Evolutionary conservation across 1,284 basidiomycete species (phyloP), one percentile per base, ranked within the genome.

Genomic region (Marasmius sp.): DNA sequence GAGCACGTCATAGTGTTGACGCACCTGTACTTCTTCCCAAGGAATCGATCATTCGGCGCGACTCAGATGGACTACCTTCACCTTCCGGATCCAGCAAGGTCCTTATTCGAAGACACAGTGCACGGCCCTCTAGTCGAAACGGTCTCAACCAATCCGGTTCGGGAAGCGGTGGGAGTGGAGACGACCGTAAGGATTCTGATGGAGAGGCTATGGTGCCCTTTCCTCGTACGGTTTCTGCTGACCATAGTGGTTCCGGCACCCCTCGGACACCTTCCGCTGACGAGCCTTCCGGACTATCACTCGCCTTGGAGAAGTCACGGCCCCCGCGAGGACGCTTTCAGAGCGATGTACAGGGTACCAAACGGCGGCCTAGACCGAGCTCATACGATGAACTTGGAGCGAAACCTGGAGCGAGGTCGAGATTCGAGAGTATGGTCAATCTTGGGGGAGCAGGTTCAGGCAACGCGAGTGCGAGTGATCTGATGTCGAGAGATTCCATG

Each of bases 371-470:
- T 16, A 77, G 88, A 49, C 87, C 87, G n/a, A 86, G 76, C 67
- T 89, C 89, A 59, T 85, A 83, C 62, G 91, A 90, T 68, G 91
- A 88, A 63, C 72, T 86, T 59, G 85, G 85, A 18, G 78, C 73
- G 53, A 79, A 77, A 68, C 73, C 76, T 48, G 74, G 77, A 45
- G 68, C 80, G 64, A 78, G 84, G 64, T 81, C 85, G 61, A 77
- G 89, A 70, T 85, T 88, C 66, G 89, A 87, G 75, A 88, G 85
- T 68, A 86, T 87, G 82, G 82, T 86, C 54, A 86, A 87, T 72
- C 72, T 88, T 41, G 83, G 85, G 33, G 81, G 75, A 38, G 79
- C 82, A 33, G 86, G 82, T 70, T 83, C 27, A 5, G 27, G 27
- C 27, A 27, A 27, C 27, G 27, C 27, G 5, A 27, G 27, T 5